phyloP scores from a whole-genome alignment of 306 rosid genomes.

The Sicyos baderoa region DNA sequence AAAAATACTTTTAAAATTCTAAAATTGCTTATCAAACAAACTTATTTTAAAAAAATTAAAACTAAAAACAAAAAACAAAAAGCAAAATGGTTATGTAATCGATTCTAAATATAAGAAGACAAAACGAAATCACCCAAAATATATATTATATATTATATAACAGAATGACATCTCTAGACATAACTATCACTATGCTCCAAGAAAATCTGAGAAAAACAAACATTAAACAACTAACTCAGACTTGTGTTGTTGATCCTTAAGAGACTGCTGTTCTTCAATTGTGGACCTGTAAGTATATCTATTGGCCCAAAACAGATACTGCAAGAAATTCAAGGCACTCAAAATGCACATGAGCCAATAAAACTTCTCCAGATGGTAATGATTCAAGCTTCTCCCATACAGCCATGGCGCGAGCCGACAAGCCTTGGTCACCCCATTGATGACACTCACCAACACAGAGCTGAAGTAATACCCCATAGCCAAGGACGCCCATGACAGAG shows the following conservation, averaged over 20 bases:
- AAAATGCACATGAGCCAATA: conserved; percentile 86
- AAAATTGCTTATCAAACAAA: no score
- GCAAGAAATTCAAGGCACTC: conserved; percentile 67
- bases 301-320: conserved; percentile 66
- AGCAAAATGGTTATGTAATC: no score
- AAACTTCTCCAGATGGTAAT: conserved; percentile 60
- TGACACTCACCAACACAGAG: conserved; percentile 52
- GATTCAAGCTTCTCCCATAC: conserved; percentile 49
- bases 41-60: no score
- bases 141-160: neutral
- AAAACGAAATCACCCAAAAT: neutral
- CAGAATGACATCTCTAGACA: neutral
- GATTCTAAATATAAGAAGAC: no score
- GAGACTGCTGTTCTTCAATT: neutral
- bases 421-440: conserved; percentile 48
- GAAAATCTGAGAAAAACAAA: neutral
- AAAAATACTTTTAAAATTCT: no score
- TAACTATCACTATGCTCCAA: neutral
- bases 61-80: no score
- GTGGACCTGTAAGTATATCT: conserved; percentile 53
- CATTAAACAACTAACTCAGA: neutral
- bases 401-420: conserved; percentile 48
- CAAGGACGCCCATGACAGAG: conserved; percentile 71
- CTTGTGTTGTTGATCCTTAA: neutral
- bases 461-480: conserved; percentile 77